Conservation (phyloP, 805 yeast genomes). For the Spathaspora sp. region DNA sequence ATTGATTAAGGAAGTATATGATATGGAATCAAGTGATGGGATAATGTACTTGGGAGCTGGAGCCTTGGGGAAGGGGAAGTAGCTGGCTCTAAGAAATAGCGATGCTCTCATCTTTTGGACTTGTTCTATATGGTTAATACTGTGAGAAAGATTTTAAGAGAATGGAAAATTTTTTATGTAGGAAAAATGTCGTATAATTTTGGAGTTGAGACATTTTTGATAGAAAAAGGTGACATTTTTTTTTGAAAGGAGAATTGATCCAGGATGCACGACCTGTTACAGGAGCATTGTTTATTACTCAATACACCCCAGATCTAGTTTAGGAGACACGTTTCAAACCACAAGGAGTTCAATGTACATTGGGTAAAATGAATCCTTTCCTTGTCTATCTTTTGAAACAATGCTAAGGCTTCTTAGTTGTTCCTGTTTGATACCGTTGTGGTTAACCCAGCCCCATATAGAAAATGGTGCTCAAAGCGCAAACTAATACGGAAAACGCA, state of each 20-base stretch:
- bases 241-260: background rate
- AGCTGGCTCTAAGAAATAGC: background rate
- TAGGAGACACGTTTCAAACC: no score
- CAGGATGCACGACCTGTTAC: background rate
- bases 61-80: background rate
- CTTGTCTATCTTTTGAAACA: no score
- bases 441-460: no score
- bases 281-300: no score
- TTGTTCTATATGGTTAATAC: background rate
- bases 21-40: constrained; percentile 25
- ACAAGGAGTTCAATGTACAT: no score
- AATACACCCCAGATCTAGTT: no score
- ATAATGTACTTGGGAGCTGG: constrained; percentile 19
- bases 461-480: no score
- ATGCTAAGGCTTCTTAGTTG: no score
- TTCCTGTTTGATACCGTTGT: no score
- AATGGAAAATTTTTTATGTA: background rate
- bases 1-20: constrained; percentile 23
- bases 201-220: background rate
- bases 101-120: constrained; percentile 22
- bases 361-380: no score
- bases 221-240: no score
- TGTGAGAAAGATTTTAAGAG: background rate
- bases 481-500: no score
- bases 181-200: background rate